These are phyloP conservation scores for Quercus phellos DNA, from an alignment of 331 rosid genomes.

Conservation along the genomic window DNA sequence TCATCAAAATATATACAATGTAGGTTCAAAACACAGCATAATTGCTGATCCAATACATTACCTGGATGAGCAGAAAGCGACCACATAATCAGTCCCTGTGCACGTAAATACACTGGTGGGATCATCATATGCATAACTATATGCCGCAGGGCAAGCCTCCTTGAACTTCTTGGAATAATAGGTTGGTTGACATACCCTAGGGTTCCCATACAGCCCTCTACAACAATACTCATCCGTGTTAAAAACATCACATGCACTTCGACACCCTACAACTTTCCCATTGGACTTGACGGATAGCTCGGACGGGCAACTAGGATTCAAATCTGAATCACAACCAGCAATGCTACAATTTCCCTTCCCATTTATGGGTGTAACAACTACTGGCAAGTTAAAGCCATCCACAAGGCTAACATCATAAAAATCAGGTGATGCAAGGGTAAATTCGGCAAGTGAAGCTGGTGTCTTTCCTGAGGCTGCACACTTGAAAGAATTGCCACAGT, in stretches of 20 bases:
- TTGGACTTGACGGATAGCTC: constrained; percentile 47
- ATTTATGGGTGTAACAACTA: constrained; percentile 42
- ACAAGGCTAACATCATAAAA: constrained; percentile 90
- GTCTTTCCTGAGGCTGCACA: constrained; percentile 60
- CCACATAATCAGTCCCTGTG: constrained; percentile 56
- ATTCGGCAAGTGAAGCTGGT: constrained; percentile 83
- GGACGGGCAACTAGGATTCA: constrained; percentile 42
- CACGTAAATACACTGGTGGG: constrained; percentile 78
- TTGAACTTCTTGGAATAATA: constrained; percentile 81
- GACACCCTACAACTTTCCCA: constrained; percentile 60
- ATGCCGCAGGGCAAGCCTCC: constrained; percentile 77
- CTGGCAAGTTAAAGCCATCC: constrained; percentile 78
- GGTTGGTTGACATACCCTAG: constrained; percentile 61
- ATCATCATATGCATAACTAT: constrained; percentile 93
- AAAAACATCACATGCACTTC: constrained; percentile 87
- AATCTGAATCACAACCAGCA: constrained; percentile 69
- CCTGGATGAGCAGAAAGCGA: constrained; percentile 82
- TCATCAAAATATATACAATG: background rate
- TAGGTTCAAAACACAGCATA: background rate
- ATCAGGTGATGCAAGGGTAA: constrained; percentile 53
- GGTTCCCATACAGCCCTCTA: constrained; percentile 63
- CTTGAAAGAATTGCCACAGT: constrained; percentile 54
- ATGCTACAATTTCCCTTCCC: constrained; percentile 69
- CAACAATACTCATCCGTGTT: constrained; percentile 83
- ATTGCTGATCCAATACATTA: constrained; percentile 2